Evolutionary conservation across 371 early-diverging fungal genomes (phyloP).

Genomic region (Phascolomyces articulosus): DNA sequence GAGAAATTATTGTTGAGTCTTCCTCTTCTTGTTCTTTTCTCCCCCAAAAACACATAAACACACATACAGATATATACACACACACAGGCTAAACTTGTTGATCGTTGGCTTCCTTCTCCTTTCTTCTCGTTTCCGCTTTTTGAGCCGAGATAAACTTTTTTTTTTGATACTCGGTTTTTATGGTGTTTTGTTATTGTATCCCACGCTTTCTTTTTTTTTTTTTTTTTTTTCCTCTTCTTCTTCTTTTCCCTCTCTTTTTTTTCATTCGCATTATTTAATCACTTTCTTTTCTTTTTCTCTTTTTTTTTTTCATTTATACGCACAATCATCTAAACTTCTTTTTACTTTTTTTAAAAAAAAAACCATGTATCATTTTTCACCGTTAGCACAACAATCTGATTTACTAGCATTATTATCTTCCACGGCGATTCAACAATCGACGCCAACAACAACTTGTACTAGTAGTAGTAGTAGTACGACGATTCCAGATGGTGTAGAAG

Average conservation of each 20-base stretch:
- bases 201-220: not conserved
- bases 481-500: no score
- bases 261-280: not conserved
- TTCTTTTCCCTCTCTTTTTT: no score
- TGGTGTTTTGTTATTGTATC: not conserved
- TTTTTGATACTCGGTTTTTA: not conserved
- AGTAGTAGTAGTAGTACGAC: no score
- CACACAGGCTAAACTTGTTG: no score
- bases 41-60: not conserved
- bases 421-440: not conserved
- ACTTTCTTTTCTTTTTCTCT: not conserved
- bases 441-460: not conserved
- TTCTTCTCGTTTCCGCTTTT: constrained; percentile 1
- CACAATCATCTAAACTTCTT: not conserved
- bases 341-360: not conserved
- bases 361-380: not conserved
- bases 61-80: no score
- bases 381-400: not conserved
- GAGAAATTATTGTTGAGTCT: no score
- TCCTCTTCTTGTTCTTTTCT: not conserved
- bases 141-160: not conserved
- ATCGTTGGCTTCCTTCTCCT: constrained; percentile 4
- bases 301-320: not conserved
- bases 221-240: no score
- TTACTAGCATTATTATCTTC: not conserved